Evolutionary conservation across 2,329 filamentous ascomycete species (phyloP), one percentile per base, ranked within the genome.

Genomic region (Diaporthe sp.): DNA sequence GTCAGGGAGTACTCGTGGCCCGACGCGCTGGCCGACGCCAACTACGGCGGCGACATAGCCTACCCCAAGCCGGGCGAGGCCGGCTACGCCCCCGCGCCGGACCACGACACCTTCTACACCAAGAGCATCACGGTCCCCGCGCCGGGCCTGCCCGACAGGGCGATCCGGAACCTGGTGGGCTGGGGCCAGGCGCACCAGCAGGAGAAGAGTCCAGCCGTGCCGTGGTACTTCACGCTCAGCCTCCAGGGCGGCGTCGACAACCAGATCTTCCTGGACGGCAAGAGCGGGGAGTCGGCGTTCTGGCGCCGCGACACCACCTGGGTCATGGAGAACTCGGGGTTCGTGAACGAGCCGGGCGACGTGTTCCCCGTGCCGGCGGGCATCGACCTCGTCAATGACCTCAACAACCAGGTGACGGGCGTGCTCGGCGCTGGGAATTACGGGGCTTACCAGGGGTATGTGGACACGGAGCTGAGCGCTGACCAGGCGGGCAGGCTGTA

Each of bases 61-160:
- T 73, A 55, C 49, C 59, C 59, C 37, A 46, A 58, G 51, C 72
- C 72, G 1, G 59, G 59, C 37, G 49, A 73, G n/a, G 12, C 9
- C 44, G 59, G 51, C 12, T 68, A 67, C 57, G 37, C 28, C 9
- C 59, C 72, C 8, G 34, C 59, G 31, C 72, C 72, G 2, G 77
- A 77, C 42, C 80, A 76, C 28, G 76, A 78, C 57, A 81, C 79
- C 42, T 84, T 85, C 77, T 84, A 82, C 70, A 81, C 83, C 68
- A 85, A 85, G 77, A 82, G 81, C 67, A 78, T 83, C 34, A 79
- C 79, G 6, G 76, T 82, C 6, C 79, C 81, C 1, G 78, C 81
- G 2, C 65, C 65, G 4, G 65, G 65, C 7, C 72, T 82, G 17
- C 77, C 77, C 6, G 42, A 68, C 4, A 74, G 78, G n/a, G 76